Evolutionary conservation across 768 basidiomycete genomes (phyloP), one percentile per base, ranked within the genome.

Genomic region (Xerocomus potaroensis): DNA sequence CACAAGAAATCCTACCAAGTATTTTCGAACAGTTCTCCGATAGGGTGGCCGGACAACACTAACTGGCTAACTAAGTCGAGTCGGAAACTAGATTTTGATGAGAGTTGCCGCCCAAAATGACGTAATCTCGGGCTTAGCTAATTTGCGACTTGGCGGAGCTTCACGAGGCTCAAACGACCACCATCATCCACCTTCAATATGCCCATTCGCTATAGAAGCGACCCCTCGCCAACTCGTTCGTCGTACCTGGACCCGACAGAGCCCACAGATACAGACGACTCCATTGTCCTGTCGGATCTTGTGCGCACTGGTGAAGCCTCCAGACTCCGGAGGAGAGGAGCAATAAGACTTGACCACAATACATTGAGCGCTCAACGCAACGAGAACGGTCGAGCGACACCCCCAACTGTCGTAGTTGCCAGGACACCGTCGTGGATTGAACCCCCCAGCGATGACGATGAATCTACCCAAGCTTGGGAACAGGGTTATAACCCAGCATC

Each of bases 271-370:
- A 73, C 71, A 2, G 85, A 88, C 55, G 81, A 81, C 58, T 74
- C 80, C 26, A 82, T 88, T 46, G 77, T 86, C 16, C 75, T 87
- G 36, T 84, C 83, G 2, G 85, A 87, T 62, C 74, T 88, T 33
- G 73, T 87, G 14, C 81, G 86, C 41, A 81, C 81, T 1, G 86
- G 80, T 14, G 86, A 88, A 58, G 81, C 83, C 0, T 87, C 86
- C 4, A 72, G 86, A 5, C 67, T 87, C 43, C 76, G 86, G n/a
- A 70, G 86, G 46, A 70, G 86, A 52, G 86, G 86, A 10, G 86
- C 86, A 42, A 77, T 87, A 74, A 72, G 81, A 31, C 69, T 84
- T 27, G 81, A 83, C 64, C 73, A 72, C 48, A 63, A 58, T 31
- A 30, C 56, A 19, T 37, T 64, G 22, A 58, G 42, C 45, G 41